Evolutionary conservation across 805 yeast species (phyloP).

Genomic region (Dipodascus albidus): DNA sequence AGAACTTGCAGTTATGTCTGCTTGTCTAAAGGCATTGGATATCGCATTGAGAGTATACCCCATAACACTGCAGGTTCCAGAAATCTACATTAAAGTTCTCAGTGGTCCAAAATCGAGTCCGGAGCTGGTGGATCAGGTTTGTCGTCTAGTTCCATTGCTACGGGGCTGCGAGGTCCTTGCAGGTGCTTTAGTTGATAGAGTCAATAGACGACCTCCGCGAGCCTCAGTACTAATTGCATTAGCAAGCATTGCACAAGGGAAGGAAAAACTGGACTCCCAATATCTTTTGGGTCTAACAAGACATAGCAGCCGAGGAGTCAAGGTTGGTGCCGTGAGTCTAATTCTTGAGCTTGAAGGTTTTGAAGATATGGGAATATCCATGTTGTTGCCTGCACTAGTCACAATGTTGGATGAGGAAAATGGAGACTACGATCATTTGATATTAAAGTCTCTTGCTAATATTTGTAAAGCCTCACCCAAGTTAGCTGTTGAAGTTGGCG

Average conservation of each 20-base stretch:
- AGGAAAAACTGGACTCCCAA: not conserved
- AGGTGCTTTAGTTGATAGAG: not conserved
- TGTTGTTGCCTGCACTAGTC: not conserved
- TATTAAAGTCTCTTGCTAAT: not conserved
- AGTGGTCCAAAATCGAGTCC: not conserved
- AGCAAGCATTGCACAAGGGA: not conserved
- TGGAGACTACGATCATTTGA: not conserved
- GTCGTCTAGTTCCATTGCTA: not conserved
- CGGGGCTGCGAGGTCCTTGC: not conserved
- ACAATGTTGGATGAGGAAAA: not conserved
- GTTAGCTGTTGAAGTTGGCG: not conserved
- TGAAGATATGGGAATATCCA: not conserved
- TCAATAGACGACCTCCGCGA: not conserved
- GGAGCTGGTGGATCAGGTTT: not conserved
- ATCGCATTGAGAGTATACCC: not conserved
- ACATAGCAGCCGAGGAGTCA: not conserved
- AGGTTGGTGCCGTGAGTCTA: not conserved
- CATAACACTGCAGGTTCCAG: not conserved
- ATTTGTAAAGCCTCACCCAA: not conserved
- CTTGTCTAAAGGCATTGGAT: not conserved
- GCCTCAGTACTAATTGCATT: not conserved
- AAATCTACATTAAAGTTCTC: not conserved
- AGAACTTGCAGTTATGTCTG: not conserved
- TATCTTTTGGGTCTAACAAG: not conserved
- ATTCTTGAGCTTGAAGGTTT: not conserved